Percentiles rank a stretch among this genome's conserved stretches.
Conservation (phyloP, 1,284 basidiomycete species). For the Tremellales sp. region DNA sequence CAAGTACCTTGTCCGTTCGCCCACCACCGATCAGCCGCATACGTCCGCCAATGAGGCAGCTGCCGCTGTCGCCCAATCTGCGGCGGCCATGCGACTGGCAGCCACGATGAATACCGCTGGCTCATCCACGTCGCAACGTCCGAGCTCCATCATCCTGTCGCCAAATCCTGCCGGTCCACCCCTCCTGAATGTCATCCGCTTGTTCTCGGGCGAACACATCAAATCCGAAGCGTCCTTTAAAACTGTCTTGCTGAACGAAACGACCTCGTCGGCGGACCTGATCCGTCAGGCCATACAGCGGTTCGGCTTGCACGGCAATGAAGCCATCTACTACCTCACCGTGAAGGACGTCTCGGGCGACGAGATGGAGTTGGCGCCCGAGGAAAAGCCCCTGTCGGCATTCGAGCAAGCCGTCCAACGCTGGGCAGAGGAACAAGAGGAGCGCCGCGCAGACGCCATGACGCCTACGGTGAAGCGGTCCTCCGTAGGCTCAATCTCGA, state of each 20-base stretch:
- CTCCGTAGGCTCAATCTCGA: constrained; percentile 88
- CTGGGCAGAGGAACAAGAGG: constrained; percentile 29
- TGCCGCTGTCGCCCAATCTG: constrained; percentile 40
- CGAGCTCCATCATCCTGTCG: constrained; percentile 52
- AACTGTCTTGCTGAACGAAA: constrained; percentile 85
- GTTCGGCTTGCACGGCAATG: constrained; percentile 66
- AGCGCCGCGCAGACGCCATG: constrained; percentile 41
- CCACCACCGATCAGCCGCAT: constrained; percentile 60
- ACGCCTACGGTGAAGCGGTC: constrained; percentile 82
- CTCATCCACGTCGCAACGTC: constrained; percentile 33
- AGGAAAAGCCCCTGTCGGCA: constrained; percentile 76
- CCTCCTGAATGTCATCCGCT: constrained; percentile 85
- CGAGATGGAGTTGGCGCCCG: constrained; percentile 64
- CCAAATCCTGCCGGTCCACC: constrained; percentile 58
- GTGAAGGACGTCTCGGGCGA: constrained; percentile 84
- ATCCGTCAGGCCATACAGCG: constrained; percentile 89
- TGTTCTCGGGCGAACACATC: constrained; percentile 78
- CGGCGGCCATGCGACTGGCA: constrained; percentile 37
- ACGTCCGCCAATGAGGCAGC: constrained; percentile 44
- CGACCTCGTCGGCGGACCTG: constrained; percentile 77
- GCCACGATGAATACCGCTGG: constrained; percentile 20
- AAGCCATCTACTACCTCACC: constrained; percentile 77
- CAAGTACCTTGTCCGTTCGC: constrained; percentile 71
- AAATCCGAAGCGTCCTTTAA: constrained; percentile 96
- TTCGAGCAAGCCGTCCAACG: constrained; percentile 64